Evolutionary conservation across 805 yeast species (phyloP).

Genomic region (Sugiyamaella marilandica): DNA sequence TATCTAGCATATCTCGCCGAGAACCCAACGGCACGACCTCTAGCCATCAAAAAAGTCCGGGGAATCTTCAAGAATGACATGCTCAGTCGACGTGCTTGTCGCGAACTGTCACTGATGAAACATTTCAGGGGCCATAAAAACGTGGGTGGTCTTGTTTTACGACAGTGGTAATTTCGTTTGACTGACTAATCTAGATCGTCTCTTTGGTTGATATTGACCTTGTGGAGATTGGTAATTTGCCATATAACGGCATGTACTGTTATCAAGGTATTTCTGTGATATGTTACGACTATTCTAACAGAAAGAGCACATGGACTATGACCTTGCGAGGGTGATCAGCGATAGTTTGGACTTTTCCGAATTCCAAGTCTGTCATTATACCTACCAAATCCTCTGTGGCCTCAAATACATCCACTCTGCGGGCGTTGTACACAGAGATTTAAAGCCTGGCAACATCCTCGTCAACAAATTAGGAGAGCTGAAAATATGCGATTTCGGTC

Average conservation of each 20-base stretch:
- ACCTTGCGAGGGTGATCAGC: conserved; percentile 67
- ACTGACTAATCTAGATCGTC: conserved; percentile 43
- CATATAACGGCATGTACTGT: conserved; percentile 84
- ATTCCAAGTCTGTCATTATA: conserved; percentile 68
- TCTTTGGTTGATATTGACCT: conserved; percentile 70
- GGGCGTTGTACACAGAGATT: conserved; percentile 85
- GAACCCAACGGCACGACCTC: conserved; percentile 33
- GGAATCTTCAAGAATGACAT: conserved; percentile 64
- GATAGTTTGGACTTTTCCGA: conserved; percentile 72
- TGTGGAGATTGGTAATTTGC: conserved; percentile 45
- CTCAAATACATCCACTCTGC: conserved; percentile 87
- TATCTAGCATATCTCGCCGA: conserved; percentile 64
- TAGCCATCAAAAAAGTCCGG: conserved; percentile 81
- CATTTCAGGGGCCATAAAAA: conserved; percentile 84
- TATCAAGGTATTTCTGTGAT: conserved; percentile 44
- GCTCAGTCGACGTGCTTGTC: conserved; percentile 68
- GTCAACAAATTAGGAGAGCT: conserved; percentile 68
- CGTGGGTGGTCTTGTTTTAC: conserved; percentile 29
- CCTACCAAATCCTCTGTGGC: conserved; percentile 82
- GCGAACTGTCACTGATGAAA: conserved; percentile 78
- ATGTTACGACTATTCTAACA: background rate
- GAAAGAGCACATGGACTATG: conserved; percentile 70
- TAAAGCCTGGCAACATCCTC: conserved; percentile 86
- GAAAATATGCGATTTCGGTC: conserved; percentile 90
- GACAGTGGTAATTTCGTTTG: background rate